Base-by-base conservation (phyloP, 2,329 filamentous ascomycete genomes). In the Aspergillus udagawae region DNA sequence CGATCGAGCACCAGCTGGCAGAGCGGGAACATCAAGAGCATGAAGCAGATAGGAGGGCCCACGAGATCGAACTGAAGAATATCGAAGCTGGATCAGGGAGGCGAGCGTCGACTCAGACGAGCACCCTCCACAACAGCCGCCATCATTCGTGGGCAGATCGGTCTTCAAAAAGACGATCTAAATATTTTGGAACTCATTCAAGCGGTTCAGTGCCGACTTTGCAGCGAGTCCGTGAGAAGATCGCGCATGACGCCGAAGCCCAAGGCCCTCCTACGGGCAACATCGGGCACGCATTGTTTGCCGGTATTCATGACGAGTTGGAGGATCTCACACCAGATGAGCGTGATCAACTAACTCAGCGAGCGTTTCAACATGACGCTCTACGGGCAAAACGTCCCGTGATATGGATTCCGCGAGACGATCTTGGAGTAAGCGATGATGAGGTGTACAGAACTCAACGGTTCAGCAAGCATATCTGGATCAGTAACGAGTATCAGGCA, bases 271-370 rank as follows among this genome's bases (percentile, higher is more conserved):
- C 71, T 1, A 82, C 84, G 1, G 72, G 75, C 59, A 71, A 79
- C 8, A 88, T 93, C 27, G 89, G 89, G 6, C 87, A 92, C 51
- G 89, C 92, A 2, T 81, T 97, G 2, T 99, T 92, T 72, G 88
- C 90, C 23, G 90, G 90, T 3, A 90, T 92, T 66, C 87, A 93
- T 63, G 93, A 97, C 68, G 92, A 96, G 78, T 87, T 99, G 61
- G 93, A 97, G 73, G 94, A 99, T 70, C 80, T 99, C 51, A 94
- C 91, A 1, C 91, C 92, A 0, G 90, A 93, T 20, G 91, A 97
- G 72, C 84, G 94, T 65, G 92, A 97, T 69, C 81, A 86, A 57
- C 84, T 97, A 42, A 89, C 94, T 12, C 88, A 88, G 54, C 88
- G 92, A 67, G 92, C 93, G 0, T 99, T 99, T 74, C 88, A 92